Percentiles rank a stretch among this genome's conserved stretches.
Conservation (phyloP, 1,139 yeast species). For the Protomyces gravidus region DNA sequence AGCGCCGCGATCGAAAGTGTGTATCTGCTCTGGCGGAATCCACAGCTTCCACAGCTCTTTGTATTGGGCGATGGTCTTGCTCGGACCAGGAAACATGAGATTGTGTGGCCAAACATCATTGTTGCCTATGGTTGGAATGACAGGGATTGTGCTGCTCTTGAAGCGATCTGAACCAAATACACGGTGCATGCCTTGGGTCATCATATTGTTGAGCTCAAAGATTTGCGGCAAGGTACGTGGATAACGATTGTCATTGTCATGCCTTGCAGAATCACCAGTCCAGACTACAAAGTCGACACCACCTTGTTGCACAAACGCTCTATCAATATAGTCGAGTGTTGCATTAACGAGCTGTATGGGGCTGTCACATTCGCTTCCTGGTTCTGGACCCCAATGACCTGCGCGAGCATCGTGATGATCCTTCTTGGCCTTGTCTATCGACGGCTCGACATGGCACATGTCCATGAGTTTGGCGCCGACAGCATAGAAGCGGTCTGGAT, state of each 20-base stretch:
- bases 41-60: constrained; percentile 67
- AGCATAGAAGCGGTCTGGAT: constrained; percentile 70
- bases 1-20: constrained; percentile 68
- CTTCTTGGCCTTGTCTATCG: constrained; percentile 28
- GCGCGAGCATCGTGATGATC: constrained; percentile 45
- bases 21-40: constrained; percentile 74
- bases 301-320: constrained; percentile 51
- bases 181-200: constrained; percentile 53
- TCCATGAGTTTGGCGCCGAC: constrained; percentile 50
- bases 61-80: constrained; percentile 67
- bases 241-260: constrained; percentile 67
- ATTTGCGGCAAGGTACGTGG: constrained; percentile 72
- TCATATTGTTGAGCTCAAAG: constrained; percentile 60
- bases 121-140: constrained; percentile 50
- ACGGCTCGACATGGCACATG: constrained; percentile 51
- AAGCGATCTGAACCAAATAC: constrained; percentile 46
- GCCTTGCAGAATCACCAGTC: constrained; percentile 88
- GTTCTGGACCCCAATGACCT: constrained; percentile 75
- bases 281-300: constrained; percentile 73
- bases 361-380: constrained; percentile 64
- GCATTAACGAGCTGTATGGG: constrained; percentile 59
- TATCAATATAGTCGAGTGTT: constrained; percentile 63
- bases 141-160: constrained; percentile 39
- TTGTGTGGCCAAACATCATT: constrained; percentile 89
- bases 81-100: constrained; percentile 74